Evolutionary conservation across 768 basidiomycete species (phyloP), one percentile per base, ranked within the genome.

Genomic region (Collybiopsis luxurians): DNA sequence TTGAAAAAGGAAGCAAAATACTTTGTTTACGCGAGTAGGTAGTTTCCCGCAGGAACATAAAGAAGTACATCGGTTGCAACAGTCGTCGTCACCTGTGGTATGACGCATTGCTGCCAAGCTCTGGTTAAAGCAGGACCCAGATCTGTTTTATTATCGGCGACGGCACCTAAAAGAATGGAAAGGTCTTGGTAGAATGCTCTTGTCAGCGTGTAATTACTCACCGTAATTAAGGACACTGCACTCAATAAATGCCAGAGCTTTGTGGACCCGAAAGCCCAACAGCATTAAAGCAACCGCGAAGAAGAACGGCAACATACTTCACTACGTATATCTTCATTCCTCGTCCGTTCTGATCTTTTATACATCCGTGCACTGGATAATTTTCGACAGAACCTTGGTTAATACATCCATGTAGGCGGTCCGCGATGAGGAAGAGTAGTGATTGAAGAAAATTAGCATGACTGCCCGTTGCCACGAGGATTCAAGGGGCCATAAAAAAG

Each of bases 221-320:
- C 66, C 66, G 45, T 67, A 67, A 28, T 58, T 28, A 13, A 67
- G 56, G 12, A 67, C 66, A 54, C 61, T 67, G 57, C 66, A 67
- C 55, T 61, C 60, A 24, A 63, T 60, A 23, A 59, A 63, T 4
- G 63, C 60, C 3, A 47, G 39, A 1, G 34, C 55, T 21, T 17
- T 43, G 11, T 54, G 39, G 27, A 54, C 43, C 27, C 36, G 40
- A 21, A 54, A 23, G 53, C 53, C 53, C 28, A 54, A 13, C 6
- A 54, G 27, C 9, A 54, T 15, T 21, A 28, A 0, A 21, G 34
- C 24, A 19, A 31, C 31, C 9, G 23, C 23, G 23, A 51, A 51
- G 50, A 51, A 36, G n/a, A 23, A 39, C 21, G 34, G 24, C 19
- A 51, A 34, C 50, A 51, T 51, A 23, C 2, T 26, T 51, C 23